These are phyloP conservation scores for Mortierella antarctica DNA, from an alignment of 192 early-diverging fungal genomes.

Conservation along the genomic window DNA sequence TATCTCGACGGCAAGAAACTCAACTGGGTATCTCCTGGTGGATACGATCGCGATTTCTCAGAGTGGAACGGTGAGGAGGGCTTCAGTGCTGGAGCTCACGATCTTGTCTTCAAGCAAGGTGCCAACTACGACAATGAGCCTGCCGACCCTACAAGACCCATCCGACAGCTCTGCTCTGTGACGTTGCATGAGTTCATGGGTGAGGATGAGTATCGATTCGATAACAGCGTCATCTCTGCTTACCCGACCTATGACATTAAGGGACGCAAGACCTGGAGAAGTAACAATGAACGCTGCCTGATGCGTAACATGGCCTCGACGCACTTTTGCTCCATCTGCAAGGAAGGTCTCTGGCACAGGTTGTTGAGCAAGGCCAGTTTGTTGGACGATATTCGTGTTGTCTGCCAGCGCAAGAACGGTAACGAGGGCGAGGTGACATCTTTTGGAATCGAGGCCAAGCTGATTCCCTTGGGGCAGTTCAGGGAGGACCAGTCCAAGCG, in stretches of 20 bases:
- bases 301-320: slow-evolving; percentile 70
- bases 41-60: slow-evolving; percentile 62
- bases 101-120: slow-evolving; percentile 59
- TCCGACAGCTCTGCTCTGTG: slow-evolving; percentile 69
- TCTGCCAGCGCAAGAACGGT: slow-evolving; percentile 24
- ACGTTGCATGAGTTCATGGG: slow-evolving; percentile 65
- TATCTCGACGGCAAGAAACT: slow-evolving; percentile 63
- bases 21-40: slow-evolving; percentile 60
- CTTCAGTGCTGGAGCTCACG: slow-evolving; percentile 57
- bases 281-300: slow-evolving; percentile 67
- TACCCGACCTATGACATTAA: slow-evolving; percentile 61
- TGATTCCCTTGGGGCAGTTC: slow-evolving; percentile 64
- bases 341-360: slow-evolving; percentile 67
- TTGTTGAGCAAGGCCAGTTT: slow-evolving; percentile 59
- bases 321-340: slow-evolving; percentile 65
- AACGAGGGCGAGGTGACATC: not conserved
- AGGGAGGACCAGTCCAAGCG: slow-evolving; percentile 49
- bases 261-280: slow-evolving; percentile 61
- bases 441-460: slow-evolving; percentile 29
- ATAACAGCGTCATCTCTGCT: slow-evolving; percentile 58
- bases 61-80: slow-evolving; percentile 55
- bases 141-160: slow-evolving; percentile 49
- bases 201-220: slow-evolving; percentile 55
- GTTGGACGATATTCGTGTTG: slow-evolving; percentile 59
- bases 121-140: slow-evolving; percentile 54